These are phyloP conservation scores for Taxawa tesnikishii DNA, from an alignment of 2,329 filamentous ascomycete species.

Conservation along the genomic window DNA sequence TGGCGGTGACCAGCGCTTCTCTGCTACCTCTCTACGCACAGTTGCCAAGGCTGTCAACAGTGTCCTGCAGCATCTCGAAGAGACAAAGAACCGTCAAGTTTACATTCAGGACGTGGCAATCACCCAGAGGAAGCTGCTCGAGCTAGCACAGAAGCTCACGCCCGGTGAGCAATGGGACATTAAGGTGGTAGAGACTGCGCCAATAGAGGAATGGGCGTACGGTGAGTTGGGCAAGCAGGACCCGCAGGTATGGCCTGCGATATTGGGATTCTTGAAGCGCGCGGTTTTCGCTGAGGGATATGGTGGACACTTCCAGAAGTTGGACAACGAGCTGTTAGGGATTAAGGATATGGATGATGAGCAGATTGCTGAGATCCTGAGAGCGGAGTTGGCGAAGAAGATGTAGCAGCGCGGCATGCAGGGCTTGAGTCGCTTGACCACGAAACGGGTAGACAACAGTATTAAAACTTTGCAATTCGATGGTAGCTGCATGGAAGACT, in stretches of 20 bases:
- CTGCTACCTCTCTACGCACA: conserved; percentile 37
- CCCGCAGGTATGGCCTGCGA: conserved; percentile 7
- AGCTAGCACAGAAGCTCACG: conserved; percentile 39
- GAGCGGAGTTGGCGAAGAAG: neutral
- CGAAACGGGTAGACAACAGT: no score
- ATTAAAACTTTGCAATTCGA: no score
- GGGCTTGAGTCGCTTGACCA: no score
- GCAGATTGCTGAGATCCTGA: conserved; percentile 14
- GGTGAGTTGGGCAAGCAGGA: conserved; percentile 16
- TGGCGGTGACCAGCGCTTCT: conserved; percentile 40
- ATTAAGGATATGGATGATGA: conserved; percentile 16
- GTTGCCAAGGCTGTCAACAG: conserved; percentile 41
- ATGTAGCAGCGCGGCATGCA: no score
- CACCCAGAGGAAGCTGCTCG: conserved; percentile 46
- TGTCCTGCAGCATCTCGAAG: conserved; percentile 35
- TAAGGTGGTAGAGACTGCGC: conserved; percentile 21
- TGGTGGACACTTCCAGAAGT: conserved; percentile 18
- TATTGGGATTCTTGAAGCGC: conserved; percentile 17
- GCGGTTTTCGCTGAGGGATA: conserved; percentile 17
- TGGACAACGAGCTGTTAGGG: conserved; percentile 25
- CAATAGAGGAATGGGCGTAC: conserved; percentile 18
- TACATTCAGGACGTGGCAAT: conserved; percentile 45
- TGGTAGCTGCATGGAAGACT: no score
- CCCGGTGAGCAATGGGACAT: conserved; percentile 38
- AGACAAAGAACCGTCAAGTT: conserved; percentile 47